A percentile compares a stretch with the other conserved stretches of the same genome.
Evolutionary conservation across 1,284 basidiomycete genomes (phyloP).

Genomic region (Kwoniella shivajii): DNA sequence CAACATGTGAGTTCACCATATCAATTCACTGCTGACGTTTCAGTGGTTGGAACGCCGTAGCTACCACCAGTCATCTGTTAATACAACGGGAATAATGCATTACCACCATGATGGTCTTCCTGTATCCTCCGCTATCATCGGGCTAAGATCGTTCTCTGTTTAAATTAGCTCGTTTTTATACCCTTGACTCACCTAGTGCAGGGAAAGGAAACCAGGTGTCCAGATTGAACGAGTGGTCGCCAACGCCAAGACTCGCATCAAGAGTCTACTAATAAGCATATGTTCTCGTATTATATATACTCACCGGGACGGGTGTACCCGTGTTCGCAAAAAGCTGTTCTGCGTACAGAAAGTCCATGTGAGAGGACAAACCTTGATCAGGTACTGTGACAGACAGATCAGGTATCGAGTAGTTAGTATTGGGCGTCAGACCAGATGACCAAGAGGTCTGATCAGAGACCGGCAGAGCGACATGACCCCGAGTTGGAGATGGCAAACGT

Average conservation of each 20-base stretch:
- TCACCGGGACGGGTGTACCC: conserved; percentile 9
- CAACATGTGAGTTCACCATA: conserved; percentile 56
- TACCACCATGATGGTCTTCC: no score
- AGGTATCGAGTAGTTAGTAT: neutral
- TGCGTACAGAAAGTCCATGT: conserved; percentile 44
- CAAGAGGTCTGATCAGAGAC: neutral
- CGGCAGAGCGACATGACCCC: neutral
- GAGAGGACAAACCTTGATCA: conserved; percentile 14
- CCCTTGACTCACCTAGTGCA: conserved; percentile 36
- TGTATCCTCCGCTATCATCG: no score
- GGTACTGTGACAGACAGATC: neutral
- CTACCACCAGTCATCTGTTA: conserved; percentile 16
- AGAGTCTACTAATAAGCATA: conserved; percentile 2
- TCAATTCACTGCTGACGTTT: conserved; percentile 52
- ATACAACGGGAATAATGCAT: neutral
- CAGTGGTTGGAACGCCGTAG: conserved; percentile 14
- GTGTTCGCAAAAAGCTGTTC: conserved; percentile 38
- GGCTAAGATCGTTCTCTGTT: neutral
- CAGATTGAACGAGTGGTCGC: conserved; percentile 26
- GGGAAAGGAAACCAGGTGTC: conserved; percentile 48
- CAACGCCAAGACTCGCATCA: neutral
- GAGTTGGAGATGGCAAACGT: conserved; percentile 15
- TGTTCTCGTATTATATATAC: neutral
- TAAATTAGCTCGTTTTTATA: neutral
- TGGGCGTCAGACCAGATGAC: conserved; percentile 3